phyloP scores from a whole-genome alignment of 208 protist genomes.

The Strigomonas galati region DNA sequence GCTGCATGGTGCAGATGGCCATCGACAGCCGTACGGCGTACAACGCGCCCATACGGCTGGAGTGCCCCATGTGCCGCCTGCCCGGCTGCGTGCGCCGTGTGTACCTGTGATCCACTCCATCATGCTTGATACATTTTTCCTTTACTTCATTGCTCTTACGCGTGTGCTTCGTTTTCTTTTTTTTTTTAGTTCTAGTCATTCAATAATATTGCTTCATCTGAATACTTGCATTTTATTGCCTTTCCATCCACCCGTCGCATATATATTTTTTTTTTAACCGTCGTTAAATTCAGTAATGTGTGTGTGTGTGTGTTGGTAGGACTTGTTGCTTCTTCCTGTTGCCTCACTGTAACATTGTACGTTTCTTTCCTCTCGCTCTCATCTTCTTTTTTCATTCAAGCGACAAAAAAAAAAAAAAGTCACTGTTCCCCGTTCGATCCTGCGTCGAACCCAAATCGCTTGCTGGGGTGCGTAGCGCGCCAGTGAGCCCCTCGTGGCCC shows the following conservation, averaged over 20 bases:
- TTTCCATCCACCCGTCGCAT: too few relatives aligned
- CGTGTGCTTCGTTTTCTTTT: slow-evolving; percentile 16
- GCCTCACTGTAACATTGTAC: background rate
- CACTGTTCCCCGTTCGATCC: background rate
- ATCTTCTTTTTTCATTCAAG: background rate
- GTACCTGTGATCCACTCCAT: background rate
- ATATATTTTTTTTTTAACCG: too few relatives aligned
- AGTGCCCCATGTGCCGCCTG: slow-evolving; percentile 13
- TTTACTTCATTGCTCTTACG: slow-evolving; percentile 10
- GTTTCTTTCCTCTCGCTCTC: slow-evolving; percentile 7
- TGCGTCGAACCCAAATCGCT: background rate
- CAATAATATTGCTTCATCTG: slow-evolving; percentile 17
- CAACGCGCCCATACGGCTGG: slow-evolving; percentile 7
- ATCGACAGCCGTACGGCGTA: background rate
- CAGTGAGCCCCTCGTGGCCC: too few relatives aligned
- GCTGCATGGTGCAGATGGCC: slow-evolving; percentile 12
- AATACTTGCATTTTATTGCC: slow-evolving; percentile 12
- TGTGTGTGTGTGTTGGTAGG: too few relatives aligned
- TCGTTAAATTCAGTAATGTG: too few relatives aligned
- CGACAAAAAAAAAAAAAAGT: background rate
- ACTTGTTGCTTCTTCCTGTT: background rate
- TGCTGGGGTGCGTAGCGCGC: too few relatives aligned
- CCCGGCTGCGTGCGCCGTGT: slow-evolving; percentile 10
- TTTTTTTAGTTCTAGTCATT: slow-evolving; percentile 15
- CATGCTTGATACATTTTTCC: slow-evolving; percentile 15